Base-by-base conservation (phyloP, 306 rosid species). In the Canavalia ensiformis region DNA sequence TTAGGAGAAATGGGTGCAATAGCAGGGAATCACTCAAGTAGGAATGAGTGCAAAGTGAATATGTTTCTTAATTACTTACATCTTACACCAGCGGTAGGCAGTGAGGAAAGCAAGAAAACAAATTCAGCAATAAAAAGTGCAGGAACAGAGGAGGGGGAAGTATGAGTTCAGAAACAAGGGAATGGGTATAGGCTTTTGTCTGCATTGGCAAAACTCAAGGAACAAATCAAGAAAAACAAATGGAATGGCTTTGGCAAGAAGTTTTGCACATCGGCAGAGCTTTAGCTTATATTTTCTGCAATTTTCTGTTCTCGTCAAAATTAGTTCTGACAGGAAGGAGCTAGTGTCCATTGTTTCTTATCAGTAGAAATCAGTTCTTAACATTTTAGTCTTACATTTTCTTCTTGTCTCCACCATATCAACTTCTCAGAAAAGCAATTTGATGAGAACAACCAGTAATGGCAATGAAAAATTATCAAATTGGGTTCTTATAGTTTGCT, bases 371-470 rank as follows among this genome's bases (percentile, higher is more conserved):
- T n/a, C 49, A 18, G 13, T 39, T 13, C 3, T 31, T 60, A 31
- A 31, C 67, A 65, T 6, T 28, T 60, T 31, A 60, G 30, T 30
- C 28, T 46, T 75, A 6, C 52, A 51, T 52, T 39, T 50, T 37
- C 65, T 51, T 73, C 8, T 46, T 42, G 70, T 11, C 46, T 50
- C 25, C 39, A 56, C 42, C 68, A 46, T 18, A 45, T 37, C 42
- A 52, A 60, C 42, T 56, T n/a, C 45, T 52, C 7, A 49, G 25
- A 81, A 66, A 74, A 65, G 6, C 58, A 74, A 69, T 42, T 30
- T 28, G n/a, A 6, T 41, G 34, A 68, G 33, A 59, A 59, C 57
- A 52, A 77, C 28, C 18, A 66, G 8, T 68, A 58, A 52, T 34
- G 76, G 46, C 47, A 63, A 31, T 46, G 30, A 60, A 79, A 28